Conservation (phyloP, 148 eudicot species). For the Chenopodium suecicum region DNA sequence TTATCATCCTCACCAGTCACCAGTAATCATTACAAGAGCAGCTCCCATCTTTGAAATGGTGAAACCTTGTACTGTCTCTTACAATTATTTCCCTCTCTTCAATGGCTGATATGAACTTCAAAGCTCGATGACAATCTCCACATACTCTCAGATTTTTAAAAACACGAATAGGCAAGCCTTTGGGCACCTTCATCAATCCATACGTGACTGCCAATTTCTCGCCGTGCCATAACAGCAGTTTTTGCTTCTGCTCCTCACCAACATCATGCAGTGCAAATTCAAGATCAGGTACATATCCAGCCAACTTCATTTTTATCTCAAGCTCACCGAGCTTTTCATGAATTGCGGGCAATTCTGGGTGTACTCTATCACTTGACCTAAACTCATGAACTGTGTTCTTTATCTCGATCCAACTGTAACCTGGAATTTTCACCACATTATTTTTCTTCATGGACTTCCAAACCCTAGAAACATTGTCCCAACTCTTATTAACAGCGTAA, state of each 20-base stretch:
- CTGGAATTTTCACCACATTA: slow-evolving; percentile 51
- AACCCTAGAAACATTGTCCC: slow-evolving; percentile 66
- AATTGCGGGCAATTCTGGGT: slow-evolving; percentile 50
- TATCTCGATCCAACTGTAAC: slow-evolving; percentile 82
- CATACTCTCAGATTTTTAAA: slow-evolving; percentile 73
- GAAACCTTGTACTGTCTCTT: slow-evolving; percentile 71
- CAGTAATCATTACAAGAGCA: slow-evolving; percentile 85
- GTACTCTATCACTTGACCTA: slow-evolving; percentile 58
- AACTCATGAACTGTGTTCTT: slow-evolving; percentile 61
- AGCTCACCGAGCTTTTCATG: slow-evolving; percentile 55
- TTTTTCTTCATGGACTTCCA: slow-evolving; percentile 56
- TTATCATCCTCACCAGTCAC: slow-evolving; percentile 45
- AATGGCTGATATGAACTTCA: slow-evolving; percentile 53
- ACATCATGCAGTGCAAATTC: slow-evolving; percentile 57
- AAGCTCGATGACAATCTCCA: slow-evolving; percentile 67
- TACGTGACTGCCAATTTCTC: slow-evolving; percentile 78
- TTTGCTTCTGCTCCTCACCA: slow-evolving; percentile 49
- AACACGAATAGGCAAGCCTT: slow-evolving; percentile 44
- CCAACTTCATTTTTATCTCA: slow-evolving; percentile 59
- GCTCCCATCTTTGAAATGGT: slow-evolving; percentile 59
- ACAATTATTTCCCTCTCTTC: slow-evolving; percentile 70
- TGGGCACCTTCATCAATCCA: slow-evolving; percentile 49
- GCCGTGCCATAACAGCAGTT: slow-evolving; percentile 57
- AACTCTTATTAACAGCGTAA: slow-evolving; percentile 49
- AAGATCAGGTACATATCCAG: slow-evolving; percentile 61